Percentiles rank a stretch among this genome's conserved stretches.
These are phyloP conservation scores for Astraeus odoratus DNA, from an alignment of 768 basidiomycete species.

Conservation along the genomic window DNA sequence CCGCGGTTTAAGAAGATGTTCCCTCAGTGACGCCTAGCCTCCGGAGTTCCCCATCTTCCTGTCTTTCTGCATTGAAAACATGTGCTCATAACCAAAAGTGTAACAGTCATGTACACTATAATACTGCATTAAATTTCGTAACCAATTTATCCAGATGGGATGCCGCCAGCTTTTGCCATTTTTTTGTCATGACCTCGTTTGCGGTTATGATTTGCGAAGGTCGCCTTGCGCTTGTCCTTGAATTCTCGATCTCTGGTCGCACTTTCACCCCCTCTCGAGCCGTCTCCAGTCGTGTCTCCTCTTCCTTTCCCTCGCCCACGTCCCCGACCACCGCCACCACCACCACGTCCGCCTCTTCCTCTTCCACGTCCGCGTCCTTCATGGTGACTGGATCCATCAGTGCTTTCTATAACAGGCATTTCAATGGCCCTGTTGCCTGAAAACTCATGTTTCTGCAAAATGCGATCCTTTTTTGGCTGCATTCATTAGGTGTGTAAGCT, in stretches of 20 bases:
- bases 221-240: constrained; percentile 75
- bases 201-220: constrained; percentile 62
- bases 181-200: constrained; percentile 89
- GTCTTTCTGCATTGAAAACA: too few species aligned
- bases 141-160: constrained; percentile 19
- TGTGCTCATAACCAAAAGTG: too few species aligned
- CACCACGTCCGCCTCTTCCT: constrained; percentile 32
- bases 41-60: too few species aligned
- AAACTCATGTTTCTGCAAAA: constrained; percentile 73
- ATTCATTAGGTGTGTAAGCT: background rate
- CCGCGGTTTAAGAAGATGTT: constrained; percentile 49
- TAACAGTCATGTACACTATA: background rate
- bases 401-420: background rate
- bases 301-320: constrained; percentile 18
- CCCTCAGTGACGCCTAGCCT: constrained; percentile 14
- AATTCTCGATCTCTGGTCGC: constrained; percentile 53
- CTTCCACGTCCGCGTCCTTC: constrained; percentile 33
- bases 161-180: constrained; percentile 59
- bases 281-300: constrained; percentile 12
- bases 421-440: constrained; percentile 45
- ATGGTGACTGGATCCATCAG: constrained; percentile 6
- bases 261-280: constrained; percentile 31
- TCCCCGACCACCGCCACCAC: constrained; percentile 33
- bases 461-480: constrained; percentile 68
- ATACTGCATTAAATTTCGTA: background rate